These are phyloP conservation scores for Clitopilus passeckerianus DNA, from an alignment of 768 basidiomycete species.

Conservation along the genomic window DNA sequence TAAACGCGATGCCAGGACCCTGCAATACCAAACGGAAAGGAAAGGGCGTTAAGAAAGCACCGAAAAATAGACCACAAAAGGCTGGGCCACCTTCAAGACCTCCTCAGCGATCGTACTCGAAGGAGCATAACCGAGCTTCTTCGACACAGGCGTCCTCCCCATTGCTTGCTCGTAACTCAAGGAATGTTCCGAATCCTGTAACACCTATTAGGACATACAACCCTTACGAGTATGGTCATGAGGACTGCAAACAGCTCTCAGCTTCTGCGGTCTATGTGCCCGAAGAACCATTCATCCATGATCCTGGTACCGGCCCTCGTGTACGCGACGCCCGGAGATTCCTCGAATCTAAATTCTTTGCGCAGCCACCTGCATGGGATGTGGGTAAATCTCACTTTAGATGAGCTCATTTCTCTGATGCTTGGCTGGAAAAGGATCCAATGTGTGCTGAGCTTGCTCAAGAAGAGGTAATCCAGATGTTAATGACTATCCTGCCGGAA, in stretches of 20 bases:
- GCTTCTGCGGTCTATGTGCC: neutral
- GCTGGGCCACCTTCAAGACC: neutral
- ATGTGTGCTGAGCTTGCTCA: conserved; percentile 76
- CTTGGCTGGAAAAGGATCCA: conserved; percentile 33
- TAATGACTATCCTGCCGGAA: conserved; percentile 61
- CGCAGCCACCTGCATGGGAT: conserved; percentile 56
- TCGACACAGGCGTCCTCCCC: neutral
- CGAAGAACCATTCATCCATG: conserved; percentile 55
- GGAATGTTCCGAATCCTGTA: conserved; percentile 7
- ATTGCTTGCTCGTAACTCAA: neutral
- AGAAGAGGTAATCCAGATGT: conserved; percentile 70
- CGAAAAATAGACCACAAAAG: conserved; percentile 26
- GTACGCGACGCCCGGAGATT: conserved; percentile 67
- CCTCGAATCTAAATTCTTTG: conserved; percentile 57
- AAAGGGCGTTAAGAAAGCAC: conserved; percentile 30
- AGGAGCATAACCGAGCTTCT: neutral
- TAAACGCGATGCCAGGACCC: conserved; percentile 52
- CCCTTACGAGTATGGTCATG: neutral
- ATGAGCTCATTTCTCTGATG: neutral
- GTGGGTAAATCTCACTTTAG: conserved; percentile 13
- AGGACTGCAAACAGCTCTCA: neutral
- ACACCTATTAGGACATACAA: neutral
- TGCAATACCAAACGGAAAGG: conserved; percentile 47
- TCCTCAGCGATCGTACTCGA: neutral
- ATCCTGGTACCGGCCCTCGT: conserved; percentile 77